phyloP scores from a whole-genome alignment of 2,329 filamentous ascomycete species.

The Beauveria rudraprayagi region DNA sequence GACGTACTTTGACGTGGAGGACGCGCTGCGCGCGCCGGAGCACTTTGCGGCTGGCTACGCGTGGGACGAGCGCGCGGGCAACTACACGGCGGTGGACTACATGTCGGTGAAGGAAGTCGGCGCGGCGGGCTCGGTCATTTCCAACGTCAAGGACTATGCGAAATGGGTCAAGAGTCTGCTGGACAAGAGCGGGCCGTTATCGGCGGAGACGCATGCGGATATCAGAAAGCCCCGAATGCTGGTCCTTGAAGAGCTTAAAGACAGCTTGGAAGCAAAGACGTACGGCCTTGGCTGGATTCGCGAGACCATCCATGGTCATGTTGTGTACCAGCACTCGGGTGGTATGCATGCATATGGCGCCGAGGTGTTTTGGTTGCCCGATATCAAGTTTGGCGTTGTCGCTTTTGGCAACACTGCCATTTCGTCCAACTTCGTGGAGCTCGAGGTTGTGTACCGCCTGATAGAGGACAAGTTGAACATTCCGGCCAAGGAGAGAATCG shows the following conservation, averaged over 20 bases:
- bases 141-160: slow-evolving; percentile 29
- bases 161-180: slow-evolving; percentile 23
- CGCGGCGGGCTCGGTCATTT: slow-evolving; percentile 35
- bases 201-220: slow-evolving; percentile 16
- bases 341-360: slow-evolving; percentile 21
- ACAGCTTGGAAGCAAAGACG: slow-evolving; percentile 15
- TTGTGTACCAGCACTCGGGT: slow-evolving; percentile 24
- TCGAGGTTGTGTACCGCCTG: slow-evolving; percentile 21
- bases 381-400: slow-evolving; percentile 24
- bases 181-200: slow-evolving; percentile 15
- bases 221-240: slow-evolving; percentile 22
- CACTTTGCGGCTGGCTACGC: slow-evolving; percentile 30
- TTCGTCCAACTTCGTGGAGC: slow-evolving; percentile 26
- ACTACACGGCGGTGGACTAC: slow-evolving; percentile 19
- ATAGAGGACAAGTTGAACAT: slow-evolving; percentile 24
- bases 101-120: slow-evolving; percentile 19
- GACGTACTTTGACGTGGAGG: slow-evolving; percentile 22
- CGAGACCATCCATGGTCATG: slow-evolving; percentile 19
- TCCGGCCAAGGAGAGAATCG: slow-evolving; percentile 15
- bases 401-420: slow-evolving; percentile 33
- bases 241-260: slow-evolving; percentile 20
- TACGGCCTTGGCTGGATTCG: slow-evolving; percentile 26
- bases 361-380: slow-evolving; percentile 26
- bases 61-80: slow-evolving; percentile 21
- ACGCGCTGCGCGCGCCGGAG: slow-evolving; percentile 13